Percentiles rank a stretch among this genome's conserved stretches.
Conservation (phyloP, 345 rosid species). For the Syzygium aqueum region DNA sequence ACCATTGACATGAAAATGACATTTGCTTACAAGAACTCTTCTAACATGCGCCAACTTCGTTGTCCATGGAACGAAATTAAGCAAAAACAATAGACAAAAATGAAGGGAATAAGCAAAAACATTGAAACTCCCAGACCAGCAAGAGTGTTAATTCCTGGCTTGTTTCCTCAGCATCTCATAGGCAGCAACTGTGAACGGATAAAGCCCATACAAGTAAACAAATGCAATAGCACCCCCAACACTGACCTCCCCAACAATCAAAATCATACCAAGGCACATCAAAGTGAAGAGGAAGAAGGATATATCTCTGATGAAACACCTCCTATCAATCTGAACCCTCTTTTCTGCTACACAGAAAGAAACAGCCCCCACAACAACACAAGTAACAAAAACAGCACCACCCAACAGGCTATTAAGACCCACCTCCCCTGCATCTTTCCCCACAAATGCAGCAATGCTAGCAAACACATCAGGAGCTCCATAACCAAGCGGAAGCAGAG, state of each 20-base stretch:
- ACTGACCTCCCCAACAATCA: slow-evolving; percentile 60
- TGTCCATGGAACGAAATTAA: too few species aligned
- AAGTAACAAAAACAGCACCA: slow-evolving; percentile 83
- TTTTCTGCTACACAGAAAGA: slow-evolving; percentile 58
- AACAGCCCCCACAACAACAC: slow-evolving; percentile 75
- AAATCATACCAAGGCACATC: slow-evolving; percentile 33
- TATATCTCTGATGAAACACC: slow-evolving; percentile 72
- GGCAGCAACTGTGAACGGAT: slow-evolving; percentile 67
- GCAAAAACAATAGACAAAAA: too few species aligned
- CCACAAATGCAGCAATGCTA: slow-evolving; percentile 82
- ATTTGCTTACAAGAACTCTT: too few species aligned
- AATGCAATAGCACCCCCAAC: slow-evolving; percentile 56
- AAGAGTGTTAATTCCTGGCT: slow-evolving; percentile 53
- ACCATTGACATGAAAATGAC: too few species aligned
- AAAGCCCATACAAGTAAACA: slow-evolving; percentile 58
- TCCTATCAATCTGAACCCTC: slow-evolving; percentile 62
- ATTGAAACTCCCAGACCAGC: slow-evolving; percentile 66
- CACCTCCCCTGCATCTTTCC: slow-evolving; percentile 61
- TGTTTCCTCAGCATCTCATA: slow-evolving; percentile 77
- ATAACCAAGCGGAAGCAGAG: slow-evolving; percentile 87
- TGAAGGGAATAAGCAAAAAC: slow-evolving; percentile 7
- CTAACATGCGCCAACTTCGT: too few species aligned
- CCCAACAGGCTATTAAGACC: slow-evolving; percentile 90
- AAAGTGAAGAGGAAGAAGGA: slow-evolving; percentile 70
- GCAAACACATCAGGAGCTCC: slow-evolving; percentile 96